Base-by-base conservation (phyloP, 176 grass and related monocot species). In the Oryza punctata region DNA sequence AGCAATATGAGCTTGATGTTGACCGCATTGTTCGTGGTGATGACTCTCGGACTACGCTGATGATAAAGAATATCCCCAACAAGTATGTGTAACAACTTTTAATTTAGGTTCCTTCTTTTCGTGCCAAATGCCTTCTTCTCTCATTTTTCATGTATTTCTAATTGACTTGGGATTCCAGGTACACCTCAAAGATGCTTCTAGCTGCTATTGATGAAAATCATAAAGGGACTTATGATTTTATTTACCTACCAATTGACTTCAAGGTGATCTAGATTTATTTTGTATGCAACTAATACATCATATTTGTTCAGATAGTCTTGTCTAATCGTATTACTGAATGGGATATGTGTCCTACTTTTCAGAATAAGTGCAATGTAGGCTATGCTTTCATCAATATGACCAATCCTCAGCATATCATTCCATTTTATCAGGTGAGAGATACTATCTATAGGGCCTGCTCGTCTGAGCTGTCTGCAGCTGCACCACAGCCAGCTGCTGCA, bases 301-400 rank as follows among this genome's bases (percentile, higher is more conserved):
- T 68, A 63, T 80, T 47, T 28, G 7, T 69, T 74, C 21, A 28
- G 19, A 81, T 21, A 18, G 6, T 67, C n/a, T 70, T 77, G 45
- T 52, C 26, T 69, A 40, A 47, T 57, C 13, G 23, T 85, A 57
- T 61, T 54, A 77, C 24, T 85, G 28, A 89, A 38, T 28, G 21
- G 13, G 14, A 70, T 76, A 24, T 82, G 6, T 82, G 12, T 19
- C 26, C 21, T 61, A 40, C 61, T 76, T 87, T 85, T 72, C 95
- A 98, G 95, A 98, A 95, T 68, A 98, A 98, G 83, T 98, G 95
- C 70, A 98, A 98, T 64, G 95, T 98, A 25, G 95, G 95, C 23
- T 98, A 98, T 47, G 95, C 95, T 70, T 98, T 98, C 85, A 98
- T 98, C 52, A 94, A 98, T 84, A 98, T 98, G 95, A 91, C 84